Base-by-base conservation (phyloP, 768 basidiomycete species). In the Aureoboletus auriporus region DNA sequence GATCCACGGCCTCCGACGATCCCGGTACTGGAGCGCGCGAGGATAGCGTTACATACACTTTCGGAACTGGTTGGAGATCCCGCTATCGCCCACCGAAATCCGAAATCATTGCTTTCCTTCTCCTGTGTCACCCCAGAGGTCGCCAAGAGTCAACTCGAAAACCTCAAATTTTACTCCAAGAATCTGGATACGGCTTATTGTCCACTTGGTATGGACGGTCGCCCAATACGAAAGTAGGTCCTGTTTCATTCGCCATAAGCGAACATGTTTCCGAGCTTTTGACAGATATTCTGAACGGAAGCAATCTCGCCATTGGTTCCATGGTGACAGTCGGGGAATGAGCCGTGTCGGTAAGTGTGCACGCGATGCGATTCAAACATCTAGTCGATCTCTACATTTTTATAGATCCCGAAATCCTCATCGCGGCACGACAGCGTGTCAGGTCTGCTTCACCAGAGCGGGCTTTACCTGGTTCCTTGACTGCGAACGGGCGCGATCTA, bases 81-180 rank as follows among this genome's bases (percentile, higher is more conserved):
- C 11, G 62, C 65, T 20, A 74, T 83, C 31, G 70, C 71, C 9
- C 60, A 67, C 10, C 75, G 79, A 26, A 74, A 83, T 56, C 80
- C 85, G 10, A 49, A 59, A n/a, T 86, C 79, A 6, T 70, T 80
- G 2, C 68, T 89, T 42, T 87, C 85, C 7, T 89, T 89, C 58
- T 84, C 77, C 10, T 80, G 80, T 54, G 71, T 85, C 29, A 54
- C 82, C 0, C 69, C 69, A 8, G 80, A 83, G 5, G 66, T 77
- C 8, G 63, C 76, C 26, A 68, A 74, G 60, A 72, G 67, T 13
- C 86, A 89, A 59, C 65, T 67, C 0, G 77, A 80, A 23, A 62
- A 69, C 30, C 61, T 85, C 45, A 61, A 56, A 37, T 66, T 71
- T 35, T 84, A 80, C 49, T 62, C 65, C 11, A 74, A 71, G 44